Evolutionary conservation across 108 stramenopile species (phyloP), one percentile per base, ranked within the genome.

Genomic region (Discostella pseudostelligera): DNA sequence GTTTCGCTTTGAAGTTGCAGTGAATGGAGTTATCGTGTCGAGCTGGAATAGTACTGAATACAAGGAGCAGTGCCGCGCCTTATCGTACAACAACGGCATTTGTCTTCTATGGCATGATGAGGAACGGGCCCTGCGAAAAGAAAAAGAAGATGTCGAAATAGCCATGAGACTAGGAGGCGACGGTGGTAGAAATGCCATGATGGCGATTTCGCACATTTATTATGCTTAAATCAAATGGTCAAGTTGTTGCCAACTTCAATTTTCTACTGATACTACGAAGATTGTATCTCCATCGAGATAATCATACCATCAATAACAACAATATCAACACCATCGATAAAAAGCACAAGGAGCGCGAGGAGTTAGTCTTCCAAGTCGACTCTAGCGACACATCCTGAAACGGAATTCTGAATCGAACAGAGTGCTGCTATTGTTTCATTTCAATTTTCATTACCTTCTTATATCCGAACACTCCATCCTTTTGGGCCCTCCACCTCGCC

Each of bases 401-500:
- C n/a, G n/a, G n/a, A n/a, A n/a, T n/a, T n/a, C n/a, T n/a, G n/a
- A n/a, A n/a, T n/a, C n/a, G n/a, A n/a, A n/a, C n/a, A n/a, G n/a
- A n/a, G n/a, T n/a, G n/a, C n/a, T n/a, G n/a, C n/a, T n/a, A n/a
- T n/a, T n/a, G n/a, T n/a, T n/a, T n/a, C n/a, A n/a, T n/a, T n/a
- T n/a, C n/a, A n/a, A n/a, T n/a, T n/a, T n/a, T n/a, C n/a, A n/a
- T n/a, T n/a, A n/a, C n/a, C n/a, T n/a, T n/a, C n/a, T 69, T 39
- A 66, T 65, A 74, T 70, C 55, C 58, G 60, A 8, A 83, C 78
- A 56, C 70, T 71, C 75, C 82, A 79, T 39, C 81, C 81, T 19
- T 82, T 74, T n/a, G 74, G 89, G 2, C 84, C 93, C 46, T 85
- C 81, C 11, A 81, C 78, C 40, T 65, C 79, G 29, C 96, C 94